Conservation (phyloP, 2,329 filamentous ascomycete species). For the Curvularia hawaiiensis region DNA sequence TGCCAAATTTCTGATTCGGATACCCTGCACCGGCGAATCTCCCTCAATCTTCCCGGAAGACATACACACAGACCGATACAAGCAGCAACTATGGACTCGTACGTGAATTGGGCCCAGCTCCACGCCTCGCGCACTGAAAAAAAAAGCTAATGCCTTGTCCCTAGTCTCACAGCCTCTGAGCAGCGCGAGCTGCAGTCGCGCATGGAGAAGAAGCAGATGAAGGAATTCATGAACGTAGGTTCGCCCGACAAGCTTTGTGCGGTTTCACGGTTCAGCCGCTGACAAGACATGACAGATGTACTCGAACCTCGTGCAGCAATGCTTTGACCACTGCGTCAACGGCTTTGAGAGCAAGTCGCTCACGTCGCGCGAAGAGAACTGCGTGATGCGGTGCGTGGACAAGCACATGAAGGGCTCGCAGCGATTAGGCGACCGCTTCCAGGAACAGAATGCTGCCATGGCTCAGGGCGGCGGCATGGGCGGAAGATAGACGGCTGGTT, state of each 20-base stretch:
- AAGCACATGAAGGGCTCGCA: slow-evolving; percentile 94
- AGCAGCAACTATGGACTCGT: slow-evolving; percentile 45
- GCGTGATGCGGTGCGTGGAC: slow-evolving; percentile 92
- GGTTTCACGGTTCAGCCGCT: background rate
- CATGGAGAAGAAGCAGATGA: slow-evolving; percentile 98
- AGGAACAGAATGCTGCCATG: slow-evolving; percentile 73
- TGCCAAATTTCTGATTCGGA: slow-evolving; percentile 7
- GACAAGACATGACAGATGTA: slow-evolving; percentile 61
- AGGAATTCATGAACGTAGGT: slow-evolving; percentile 95
- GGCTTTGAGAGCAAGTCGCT: slow-evolving; percentile 99
- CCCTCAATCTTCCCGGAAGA: background rate
- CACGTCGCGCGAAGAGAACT: slow-evolving; percentile 84
- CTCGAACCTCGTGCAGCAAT: slow-evolving; percentile 78
- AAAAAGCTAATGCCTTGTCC: slow-evolving; percentile 19
- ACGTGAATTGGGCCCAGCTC: slow-evolving; percentile 12
- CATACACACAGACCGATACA: background rate
- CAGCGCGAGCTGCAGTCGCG: slow-evolving; percentile 91
- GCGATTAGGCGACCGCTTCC: slow-evolving; percentile 89
- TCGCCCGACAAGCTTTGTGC: slow-evolving; percentile 22
- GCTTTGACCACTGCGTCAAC: slow-evolving; percentile 96
- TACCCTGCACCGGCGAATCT: slow-evolving; percentile 1
- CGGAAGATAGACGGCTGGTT: slow-evolving; percentile 44
- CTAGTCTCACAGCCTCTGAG: slow-evolving; percentile 75
- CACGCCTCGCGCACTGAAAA: background rate
- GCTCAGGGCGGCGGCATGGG: slow-evolving; percentile 63